Percentiles rank a stretch among this genome's conserved stretches.
These are phyloP conservation scores for Pulveroboletus ravenelii DNA, from an alignment of 768 basidiomycete species.

Conservation along the genomic window DNA sequence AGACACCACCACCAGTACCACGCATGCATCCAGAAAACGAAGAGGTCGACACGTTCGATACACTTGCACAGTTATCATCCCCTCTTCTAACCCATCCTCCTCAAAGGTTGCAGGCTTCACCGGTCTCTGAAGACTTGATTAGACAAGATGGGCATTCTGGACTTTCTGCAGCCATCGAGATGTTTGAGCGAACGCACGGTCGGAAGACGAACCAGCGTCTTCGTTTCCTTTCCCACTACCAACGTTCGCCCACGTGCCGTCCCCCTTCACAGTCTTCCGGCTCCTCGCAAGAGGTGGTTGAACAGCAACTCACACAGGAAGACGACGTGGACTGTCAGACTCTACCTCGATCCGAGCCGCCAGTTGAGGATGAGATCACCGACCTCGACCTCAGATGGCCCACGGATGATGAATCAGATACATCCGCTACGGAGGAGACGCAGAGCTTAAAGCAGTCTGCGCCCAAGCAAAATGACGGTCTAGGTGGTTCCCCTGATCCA, in stretches of 20 bases:
- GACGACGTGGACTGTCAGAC: conserved; percentile 14
- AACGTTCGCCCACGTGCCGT: conserved; percentile 4
- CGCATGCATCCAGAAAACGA: neutral
- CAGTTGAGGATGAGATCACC: conserved; percentile 3
- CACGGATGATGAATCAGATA: conserved; percentile 19
- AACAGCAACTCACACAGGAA: conserved; percentile 46
- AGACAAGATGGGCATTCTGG: conserved; percentile 4
- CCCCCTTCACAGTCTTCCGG: conserved; percentile 28
- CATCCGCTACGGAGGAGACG: neutral
- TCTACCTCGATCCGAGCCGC: neutral
- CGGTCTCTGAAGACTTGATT: conserved; percentile 16
- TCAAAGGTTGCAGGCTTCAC: conserved; percentile 14
- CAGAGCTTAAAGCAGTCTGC: neutral
- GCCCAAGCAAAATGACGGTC: neutral
- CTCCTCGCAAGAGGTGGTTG: conserved; percentile 41
- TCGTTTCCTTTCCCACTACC: neutral
- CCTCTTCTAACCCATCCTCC: conserved; percentile 13
- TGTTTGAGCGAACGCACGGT: conserved; percentile 15
- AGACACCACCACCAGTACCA: neutral
- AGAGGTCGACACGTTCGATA: conserved; percentile 12
- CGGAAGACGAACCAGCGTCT: conserved; percentile 1
- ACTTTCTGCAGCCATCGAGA: conserved; percentile 15
- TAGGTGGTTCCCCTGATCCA: conserved; percentile 1
- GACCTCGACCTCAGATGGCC: conserved; percentile 27
- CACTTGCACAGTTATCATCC: conserved; percentile 22